These are phyloP conservation scores for Metarhizium brunneum DNA, from an alignment of 2,329 filamentous ascomycete species.

Conservation along the genomic window DNA sequence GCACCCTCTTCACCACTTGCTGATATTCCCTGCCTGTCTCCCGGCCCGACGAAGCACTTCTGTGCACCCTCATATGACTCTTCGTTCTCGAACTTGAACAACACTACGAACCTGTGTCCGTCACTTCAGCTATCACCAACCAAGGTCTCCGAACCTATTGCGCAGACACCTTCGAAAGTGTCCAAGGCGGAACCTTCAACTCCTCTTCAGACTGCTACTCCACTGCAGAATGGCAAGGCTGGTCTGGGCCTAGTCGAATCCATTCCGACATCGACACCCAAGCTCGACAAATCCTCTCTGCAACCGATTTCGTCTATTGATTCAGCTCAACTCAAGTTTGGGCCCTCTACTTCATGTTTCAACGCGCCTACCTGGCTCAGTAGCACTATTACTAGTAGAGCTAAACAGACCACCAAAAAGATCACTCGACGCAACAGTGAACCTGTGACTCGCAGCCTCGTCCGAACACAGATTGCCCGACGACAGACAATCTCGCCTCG, in stretches of 20 bases:
- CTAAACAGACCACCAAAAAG: constrained; percentile 14
- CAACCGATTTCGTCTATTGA: constrained; percentile 10
- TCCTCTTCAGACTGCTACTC: neutral
- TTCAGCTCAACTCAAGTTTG: constrained; percentile 17
- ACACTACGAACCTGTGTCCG: neutral
- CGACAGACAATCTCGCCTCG: constrained; percentile 20
- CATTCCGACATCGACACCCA: constrained; percentile 13
- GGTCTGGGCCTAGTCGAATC: constrained; percentile 14
- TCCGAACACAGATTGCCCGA: constrained; percentile 13
- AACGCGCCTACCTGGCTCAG: constrained; percentile 20
- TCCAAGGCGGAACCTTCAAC: neutral
- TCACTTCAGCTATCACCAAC: neutral
- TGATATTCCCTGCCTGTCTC: neutral
- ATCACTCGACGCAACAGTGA: constrained; percentile 24
- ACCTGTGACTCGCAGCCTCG: constrained; percentile 19
- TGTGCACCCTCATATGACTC: neutral
- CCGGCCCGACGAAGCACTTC: neutral
- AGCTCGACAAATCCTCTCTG: constrained; percentile 6
- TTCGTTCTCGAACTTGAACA: neutral
- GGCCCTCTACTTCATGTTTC: constrained; percentile 16
- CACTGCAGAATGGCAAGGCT: constrained; percentile 5
- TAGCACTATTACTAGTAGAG: constrained; percentile 10
- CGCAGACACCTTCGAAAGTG: neutral
- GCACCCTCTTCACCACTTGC: neutral
- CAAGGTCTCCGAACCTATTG: neutral